Conservation (phyloP, 495 filamentous ascomycete genomes). For the Penicillium malachiteum region DNA sequence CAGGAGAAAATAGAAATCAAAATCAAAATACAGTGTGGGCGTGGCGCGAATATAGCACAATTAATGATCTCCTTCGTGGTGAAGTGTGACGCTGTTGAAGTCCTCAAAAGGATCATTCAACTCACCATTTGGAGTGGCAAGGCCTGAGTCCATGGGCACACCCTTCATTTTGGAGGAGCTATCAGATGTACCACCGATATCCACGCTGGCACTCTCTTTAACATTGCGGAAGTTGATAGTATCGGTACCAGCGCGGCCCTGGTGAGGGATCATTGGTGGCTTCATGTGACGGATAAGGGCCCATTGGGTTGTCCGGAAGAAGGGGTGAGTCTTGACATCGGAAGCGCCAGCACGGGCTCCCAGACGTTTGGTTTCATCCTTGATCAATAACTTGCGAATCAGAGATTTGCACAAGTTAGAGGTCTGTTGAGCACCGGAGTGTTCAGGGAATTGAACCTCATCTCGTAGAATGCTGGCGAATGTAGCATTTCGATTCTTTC, state of each 20-base stretch:
- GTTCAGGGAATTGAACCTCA: constrained; percentile 92
- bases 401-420: constrained; percentile 94
- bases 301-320: constrained; percentile 96
- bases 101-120: constrained; percentile 94
- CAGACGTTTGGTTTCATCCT: constrained; percentile 93
- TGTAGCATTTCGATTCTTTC: constrained; percentile 96
- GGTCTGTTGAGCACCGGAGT: constrained; percentile 76
- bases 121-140: constrained; percentile 83
- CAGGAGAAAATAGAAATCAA: constrained; percentile 15
- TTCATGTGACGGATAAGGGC: constrained; percentile 96
- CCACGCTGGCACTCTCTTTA: constrained; percentile 94
- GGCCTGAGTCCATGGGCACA: constrained; percentile 79
- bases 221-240: constrained; percentile 97
- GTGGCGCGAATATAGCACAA: constrained; percentile 2
- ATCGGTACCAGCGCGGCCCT: constrained; percentile 80
- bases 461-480: constrained; percentile 97
- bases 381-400: constrained; percentile 95
- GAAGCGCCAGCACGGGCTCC: constrained; percentile 93
- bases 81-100: constrained; percentile 96
- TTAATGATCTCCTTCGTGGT: constrained; percentile 82
- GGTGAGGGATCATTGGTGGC: constrained; percentile 95
- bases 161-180: constrained; percentile 59
- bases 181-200: constrained; percentile 66
- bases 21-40: constrained; percentile 12
- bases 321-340: constrained; percentile 94